Evolutionary conservation across 257 asterid genomes (phyloP).

Genomic region (Cruciata laevipes): DNA sequence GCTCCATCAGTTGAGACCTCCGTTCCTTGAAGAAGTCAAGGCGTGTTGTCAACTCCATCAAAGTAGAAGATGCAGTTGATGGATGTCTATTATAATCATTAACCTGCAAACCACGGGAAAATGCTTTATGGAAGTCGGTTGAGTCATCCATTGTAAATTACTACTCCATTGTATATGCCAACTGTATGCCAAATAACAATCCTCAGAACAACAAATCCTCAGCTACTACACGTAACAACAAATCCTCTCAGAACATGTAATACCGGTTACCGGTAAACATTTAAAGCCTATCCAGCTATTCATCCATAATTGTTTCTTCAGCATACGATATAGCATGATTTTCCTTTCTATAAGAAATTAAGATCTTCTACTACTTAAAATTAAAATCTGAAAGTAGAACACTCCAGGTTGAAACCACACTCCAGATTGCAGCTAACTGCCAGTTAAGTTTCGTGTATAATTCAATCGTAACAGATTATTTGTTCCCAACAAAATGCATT

Average conservation of each 20-base stretch:
- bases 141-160: background rate
- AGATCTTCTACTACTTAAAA: background rate
- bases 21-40: slow-evolving; percentile 93
- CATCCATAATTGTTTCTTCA: background rate
- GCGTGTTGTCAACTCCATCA: slow-evolving; percentile 83
- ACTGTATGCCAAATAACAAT: background rate
- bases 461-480: background rate
- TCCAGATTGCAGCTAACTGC: background rate
- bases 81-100: slow-evolving; percentile 53
- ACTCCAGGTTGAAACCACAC: too few species aligned
- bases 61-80: slow-evolving; percentile 57
- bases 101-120: slow-evolving; percentile 26
- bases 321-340: background rate
- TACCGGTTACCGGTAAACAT: background rate
- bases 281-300: background rate
- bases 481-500: background rate
- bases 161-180: background rate
- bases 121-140: slow-evolving; percentile 2
- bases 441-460: background rate
- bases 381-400: background rate
- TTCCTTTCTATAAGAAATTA: too few species aligned
- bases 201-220: too few species aligned
- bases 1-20: slow-evolving; percentile 97
- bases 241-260: background rate
- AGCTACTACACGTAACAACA: background rate